Evolutionary conservation across 2,329 filamentous ascomycete species (phyloP), one percentile per base, ranked within the genome.

Genomic region (Diaporthe ilicicola): DNA sequence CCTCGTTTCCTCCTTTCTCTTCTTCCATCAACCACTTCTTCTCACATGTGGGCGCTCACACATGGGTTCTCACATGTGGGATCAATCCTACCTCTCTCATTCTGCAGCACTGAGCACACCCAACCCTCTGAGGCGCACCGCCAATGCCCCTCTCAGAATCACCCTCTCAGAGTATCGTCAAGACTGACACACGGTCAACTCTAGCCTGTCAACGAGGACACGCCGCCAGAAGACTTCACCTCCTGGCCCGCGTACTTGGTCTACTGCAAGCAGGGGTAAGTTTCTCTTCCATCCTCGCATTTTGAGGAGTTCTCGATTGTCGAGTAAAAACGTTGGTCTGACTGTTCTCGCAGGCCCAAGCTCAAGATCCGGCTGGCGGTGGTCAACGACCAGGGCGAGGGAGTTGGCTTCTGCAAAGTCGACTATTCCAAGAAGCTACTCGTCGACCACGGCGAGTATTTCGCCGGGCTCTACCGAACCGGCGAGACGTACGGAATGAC

Each of bases 181-280:
- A 64, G 42, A 39, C 59, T 64, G 59, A 64, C 59, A n/a, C 42
- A n/a, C 17, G 34, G 19, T 34, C 22, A n/a, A 37, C 44, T 54
- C 19, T 37, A 70, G 67, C 37, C 37, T 4, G 39, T 44, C 22
- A 37, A 32, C 19, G 61, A 67, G 62, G 34, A 42, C 22, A 70
- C 69, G 2, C 34, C 44, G 29, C 44, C 37, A 29, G 24, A 24
- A 5, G 27, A 67, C 44, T 70, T 70, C 24, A 19, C 24, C 22
- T 19, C 19, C 37, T 70, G 62, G 53, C 32, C 62, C 4, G 53
- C 54, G 24, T 70, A 70, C 53, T 22, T 67, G 24, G 27, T 34
- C 19, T 70, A 39, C 53, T 67, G 69, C 53, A 32, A 46, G n/a
- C 39, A 70, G 39, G 62, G 69, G 69, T 70, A 66, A 55, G 69